These are phyloP conservation scores for Sechiopsis laciniata DNA, from an alignment of 306 rosid species.

Conservation along the genomic window DNA sequence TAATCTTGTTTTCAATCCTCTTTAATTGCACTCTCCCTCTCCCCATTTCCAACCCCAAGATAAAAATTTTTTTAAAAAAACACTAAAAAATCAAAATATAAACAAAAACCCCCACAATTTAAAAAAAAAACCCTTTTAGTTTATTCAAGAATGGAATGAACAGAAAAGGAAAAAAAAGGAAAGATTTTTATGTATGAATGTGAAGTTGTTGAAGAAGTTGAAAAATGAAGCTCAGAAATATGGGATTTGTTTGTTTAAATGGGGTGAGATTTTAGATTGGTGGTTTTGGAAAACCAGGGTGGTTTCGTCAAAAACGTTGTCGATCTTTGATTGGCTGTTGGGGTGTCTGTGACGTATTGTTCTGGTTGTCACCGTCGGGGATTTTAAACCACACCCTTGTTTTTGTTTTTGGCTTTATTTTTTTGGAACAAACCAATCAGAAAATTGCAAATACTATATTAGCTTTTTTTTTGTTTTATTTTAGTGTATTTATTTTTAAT, in stretches of 20 bases:
- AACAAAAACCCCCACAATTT: too few relatives aligned
- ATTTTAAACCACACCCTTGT: neutral
- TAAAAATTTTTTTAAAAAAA: too few relatives aligned
- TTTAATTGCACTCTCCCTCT: conserved; percentile 85
- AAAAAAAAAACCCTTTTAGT: neutral
- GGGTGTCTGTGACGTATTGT: conserved; percentile 11
- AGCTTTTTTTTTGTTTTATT: neutral
- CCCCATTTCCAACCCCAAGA: conserved; percentile 38
- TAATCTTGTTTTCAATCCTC: conserved; percentile 92
- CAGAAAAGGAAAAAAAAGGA: neutral
- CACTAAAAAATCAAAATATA: neutral
- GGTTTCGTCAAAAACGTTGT: conserved; percentile 59
- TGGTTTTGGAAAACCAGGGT: conserved; percentile 36
- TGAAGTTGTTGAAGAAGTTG: neutral
- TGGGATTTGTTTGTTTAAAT: neutral
- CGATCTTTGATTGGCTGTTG: conserved; percentile 35
- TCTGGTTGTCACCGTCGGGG: neutral
- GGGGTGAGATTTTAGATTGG: neutral
- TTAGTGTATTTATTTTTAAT: neutral
- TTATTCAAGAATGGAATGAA: neutral
- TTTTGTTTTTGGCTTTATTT: neutral
- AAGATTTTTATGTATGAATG: neutral
- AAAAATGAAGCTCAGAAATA: neutral
- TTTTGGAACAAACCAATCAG: neutral
- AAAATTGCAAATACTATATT: too few relatives aligned